Base-by-base conservation (phyloP, 495 filamentous ascomycete genomes). In the Aspergillus ellipticus region DNA sequence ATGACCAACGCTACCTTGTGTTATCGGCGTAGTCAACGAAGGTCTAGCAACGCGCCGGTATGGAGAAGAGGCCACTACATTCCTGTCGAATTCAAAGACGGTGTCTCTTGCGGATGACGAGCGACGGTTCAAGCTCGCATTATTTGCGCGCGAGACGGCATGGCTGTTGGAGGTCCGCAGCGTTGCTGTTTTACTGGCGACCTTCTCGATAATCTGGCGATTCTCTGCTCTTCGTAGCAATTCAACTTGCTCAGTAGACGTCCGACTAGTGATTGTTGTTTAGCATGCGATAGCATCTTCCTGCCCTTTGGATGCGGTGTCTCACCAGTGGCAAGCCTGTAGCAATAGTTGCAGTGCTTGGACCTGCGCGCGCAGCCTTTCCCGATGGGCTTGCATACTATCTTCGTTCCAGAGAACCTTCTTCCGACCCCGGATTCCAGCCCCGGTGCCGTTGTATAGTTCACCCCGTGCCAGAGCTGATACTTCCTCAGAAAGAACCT, bases 241-340 rank as follows among this genome's bases (percentile, higher is more conserved):
- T 15, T 67, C 61, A 6, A 66, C 39, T 55, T 75, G 69, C 55
- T 73, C 68, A 10, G 64, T 63, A n/a, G 62, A 65, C 6, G 70
- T 65, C 48, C 60, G 66, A 60, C 73, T 74, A 46, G 8, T 33
- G 20, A 13, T 10, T 48, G 11, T 5, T 48, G 0, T 39, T 48
- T 48, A 17, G 28, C 53, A 49, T 13, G 2, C 6, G 15, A 20
- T 16, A 22, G 29, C 9, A 6, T 7, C n/a, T 48, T 29, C 4
- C 24, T 31, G 13, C 22, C 22, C 26, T 13, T 15, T 2, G 9
- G 0, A 7, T 37, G 21, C 8, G 15, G 17, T 45, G 43, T 54
- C 69, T 65, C 55, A 78, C 75, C 74, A 77, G 59, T 74, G 69
- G 43, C 65, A 71, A n/a, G 73, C 75, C 47, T 74, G 69, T 9